Percentiles rank a stretch among this genome's conserved stretches.
Evolutionary conservation across 2,329 filamentous ascomycete species (phyloP).

Genomic region (Helicocarpus griseus): DNA sequence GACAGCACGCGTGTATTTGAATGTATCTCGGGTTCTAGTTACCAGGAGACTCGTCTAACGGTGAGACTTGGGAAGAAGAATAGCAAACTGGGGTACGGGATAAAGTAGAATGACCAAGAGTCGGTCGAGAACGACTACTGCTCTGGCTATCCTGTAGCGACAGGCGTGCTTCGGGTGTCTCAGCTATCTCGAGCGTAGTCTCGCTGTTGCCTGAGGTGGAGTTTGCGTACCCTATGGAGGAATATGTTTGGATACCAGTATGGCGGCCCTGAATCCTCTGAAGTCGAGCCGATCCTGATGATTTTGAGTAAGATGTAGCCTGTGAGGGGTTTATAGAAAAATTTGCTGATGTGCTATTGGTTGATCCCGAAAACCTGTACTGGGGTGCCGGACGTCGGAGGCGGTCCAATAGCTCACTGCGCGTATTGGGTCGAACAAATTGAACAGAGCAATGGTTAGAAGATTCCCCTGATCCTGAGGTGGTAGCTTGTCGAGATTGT

Average conservation of each 20-base stretch:
- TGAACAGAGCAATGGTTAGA: neutral
- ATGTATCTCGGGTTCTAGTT: neutral
- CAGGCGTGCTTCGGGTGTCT: constrained; percentile 7
- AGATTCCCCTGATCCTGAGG: neutral
- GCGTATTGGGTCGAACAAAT: neutral
- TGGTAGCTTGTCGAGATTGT: neutral
- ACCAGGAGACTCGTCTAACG: neutral
- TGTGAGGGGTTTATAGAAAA: neutral
- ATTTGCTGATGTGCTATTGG: neutral
- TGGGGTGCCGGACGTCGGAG: neutral
- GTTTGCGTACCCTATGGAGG: neutral
- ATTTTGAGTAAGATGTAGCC: neutral
- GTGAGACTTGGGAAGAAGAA: neutral
- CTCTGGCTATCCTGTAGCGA: constrained; percentile 2
- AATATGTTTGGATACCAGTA: neutral
- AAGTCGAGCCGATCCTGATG: neutral
- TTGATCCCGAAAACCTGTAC: neutral
- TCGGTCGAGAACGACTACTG: neutral
- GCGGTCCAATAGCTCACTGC: neutral
- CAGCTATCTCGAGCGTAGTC: constrained; percentile 4
- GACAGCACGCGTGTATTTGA: neutral
- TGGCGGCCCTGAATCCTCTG: neutral
- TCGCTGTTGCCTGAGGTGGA: neutral
- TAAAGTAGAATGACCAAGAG: neutral
- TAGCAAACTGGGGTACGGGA: neutral